A percentile compares a stretch with the other conserved stretches of the same genome.
Evolutionary conservation across 805 yeast genomes (phyloP).

Genomic region (Peterozyma xylosa): DNA sequence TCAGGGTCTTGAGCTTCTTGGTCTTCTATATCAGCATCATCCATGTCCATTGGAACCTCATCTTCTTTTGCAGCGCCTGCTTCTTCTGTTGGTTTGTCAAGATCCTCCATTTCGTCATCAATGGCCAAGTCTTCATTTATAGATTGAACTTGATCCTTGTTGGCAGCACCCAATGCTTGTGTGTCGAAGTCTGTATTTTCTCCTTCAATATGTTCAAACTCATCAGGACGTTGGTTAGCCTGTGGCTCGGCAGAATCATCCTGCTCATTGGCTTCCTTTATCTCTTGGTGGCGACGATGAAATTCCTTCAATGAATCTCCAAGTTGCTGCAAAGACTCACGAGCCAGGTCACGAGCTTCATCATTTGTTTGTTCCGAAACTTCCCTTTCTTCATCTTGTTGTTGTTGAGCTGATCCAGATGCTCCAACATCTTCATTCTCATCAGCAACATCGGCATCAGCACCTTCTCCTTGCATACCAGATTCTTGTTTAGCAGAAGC

Average conservation of each 20-base stretch:
- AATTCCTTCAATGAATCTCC: conserved; percentile 91
- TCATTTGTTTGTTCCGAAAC: conserved; percentile 36
- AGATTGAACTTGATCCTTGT: conserved; percentile 67
- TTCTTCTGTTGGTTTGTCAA: conserved; percentile 24
- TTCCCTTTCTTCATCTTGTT: conserved; percentile 28
- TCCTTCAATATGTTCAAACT: conserved; percentile 77
- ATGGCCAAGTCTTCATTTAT: conserved; percentile 78
- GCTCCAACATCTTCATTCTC: conserved; percentile 62
- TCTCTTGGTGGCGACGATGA: conserved; percentile 85
- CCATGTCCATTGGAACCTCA: conserved; percentile 20
- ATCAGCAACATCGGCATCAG: conserved; percentile 25
- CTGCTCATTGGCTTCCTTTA: conserved; percentile 53
- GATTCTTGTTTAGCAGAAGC: conserved; percentile 24
- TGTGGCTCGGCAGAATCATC: conserved; percentile 42
- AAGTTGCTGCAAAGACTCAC: conserved; percentile 74
- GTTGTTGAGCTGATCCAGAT: conserved; percentile 39
- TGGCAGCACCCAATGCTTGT: conserved; percentile 90
- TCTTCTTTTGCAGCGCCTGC: conserved; percentile 19
- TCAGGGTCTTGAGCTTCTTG: conserved; percentile 18
- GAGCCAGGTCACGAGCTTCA: conserved; percentile 57
- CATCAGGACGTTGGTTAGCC: conserved; percentile 71
- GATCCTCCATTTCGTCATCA: conserved; percentile 52
- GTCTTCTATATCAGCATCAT: conserved; percentile 19
- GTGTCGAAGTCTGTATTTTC: conserved; percentile 73
- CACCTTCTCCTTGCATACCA: conserved; percentile 27